phyloP scores from a whole-genome alignment of 2,329 filamentous ascomycete genomes.

The Huntiella bhutanensis region DNA sequence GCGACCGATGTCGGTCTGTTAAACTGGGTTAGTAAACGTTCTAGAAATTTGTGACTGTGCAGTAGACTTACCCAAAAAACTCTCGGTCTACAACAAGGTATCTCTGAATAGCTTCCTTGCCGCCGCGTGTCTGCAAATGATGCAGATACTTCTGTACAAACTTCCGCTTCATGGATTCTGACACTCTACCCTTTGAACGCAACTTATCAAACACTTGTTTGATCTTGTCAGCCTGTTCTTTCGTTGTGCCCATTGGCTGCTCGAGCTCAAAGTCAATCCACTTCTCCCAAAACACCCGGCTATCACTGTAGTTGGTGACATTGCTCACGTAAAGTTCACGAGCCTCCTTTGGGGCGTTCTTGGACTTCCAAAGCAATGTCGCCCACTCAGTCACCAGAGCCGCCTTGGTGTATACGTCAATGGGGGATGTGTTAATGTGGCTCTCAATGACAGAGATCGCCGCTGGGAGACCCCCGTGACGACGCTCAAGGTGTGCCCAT shows the following conservation, averaged over 20 bases:
- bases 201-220: slow-evolving; percentile 64
- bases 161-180: slow-evolving; percentile 48
- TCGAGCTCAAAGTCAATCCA: slow-evolving; percentile 80
- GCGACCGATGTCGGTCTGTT: slow-evolving; percentile 28
- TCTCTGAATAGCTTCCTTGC: slow-evolving; percentile 67
- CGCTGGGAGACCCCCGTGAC: slow-evolving; percentile 65
- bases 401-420: slow-evolving; percentile 66
- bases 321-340: slow-evolving; percentile 70
- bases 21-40: slow-evolving; percentile 7
- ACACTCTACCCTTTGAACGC: slow-evolving; percentile 51
- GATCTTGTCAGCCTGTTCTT: slow-evolving; percentile 57
- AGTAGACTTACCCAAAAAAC: slow-evolving; percentile 55
- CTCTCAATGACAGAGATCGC: slow-evolving; percentile 68
- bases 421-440: slow-evolving; percentile 54
- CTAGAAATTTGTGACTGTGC: slow-evolving; percentile 7
- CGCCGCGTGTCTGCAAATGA: slow-evolving; percentile 68
- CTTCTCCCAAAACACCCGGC: slow-evolving; percentile 71
- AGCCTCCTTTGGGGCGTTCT: slow-evolving; percentile 62
- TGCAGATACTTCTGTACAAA: slow-evolving; percentile 61
- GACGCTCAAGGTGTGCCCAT: slow-evolving; percentile 68
- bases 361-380: slow-evolving; percentile 67
- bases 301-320: slow-evolving; percentile 67
- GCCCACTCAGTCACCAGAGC: slow-evolving; percentile 81
- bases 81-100: slow-evolving; percentile 70
- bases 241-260: slow-evolving; percentile 49